Evolutionary conservation across 2,329 filamentous ascomycete genomes (phyloP).

Genomic region (Balansia obtecta): DNA sequence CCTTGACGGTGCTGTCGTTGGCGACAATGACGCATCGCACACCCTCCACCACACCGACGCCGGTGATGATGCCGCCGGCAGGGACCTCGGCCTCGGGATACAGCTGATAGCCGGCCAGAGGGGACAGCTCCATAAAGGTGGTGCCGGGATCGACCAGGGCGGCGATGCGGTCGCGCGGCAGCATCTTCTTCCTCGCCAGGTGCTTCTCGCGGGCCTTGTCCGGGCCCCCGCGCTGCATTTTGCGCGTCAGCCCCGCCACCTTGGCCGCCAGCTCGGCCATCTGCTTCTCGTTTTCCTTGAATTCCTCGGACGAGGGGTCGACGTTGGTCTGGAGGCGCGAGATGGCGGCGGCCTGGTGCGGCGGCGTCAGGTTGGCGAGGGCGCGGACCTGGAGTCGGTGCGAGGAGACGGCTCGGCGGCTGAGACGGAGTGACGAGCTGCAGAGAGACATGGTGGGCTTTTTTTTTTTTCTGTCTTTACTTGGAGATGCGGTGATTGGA

Average conservation of each 20-base stretch:
- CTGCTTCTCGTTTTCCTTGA: constrained; percentile 64
- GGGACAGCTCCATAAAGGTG: constrained; percentile 83
- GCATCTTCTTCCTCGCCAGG: constrained; percentile 79
- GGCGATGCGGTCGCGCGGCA: constrained; percentile 78
- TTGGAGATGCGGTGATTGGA: not conserved
- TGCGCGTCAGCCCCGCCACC: constrained; percentile 57
- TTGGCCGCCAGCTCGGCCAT: constrained; percentile 63
- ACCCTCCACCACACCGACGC: constrained; percentile 79
- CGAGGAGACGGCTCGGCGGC: constrained; percentile 12
- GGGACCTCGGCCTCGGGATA: constrained; percentile 83
- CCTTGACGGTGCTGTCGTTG: constrained; percentile 95
- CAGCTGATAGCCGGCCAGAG: constrained; percentile 76
- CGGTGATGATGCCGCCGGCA: constrained; percentile 83
- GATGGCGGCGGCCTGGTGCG: constrained; percentile 70
- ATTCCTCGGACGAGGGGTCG: constrained; percentile 66
- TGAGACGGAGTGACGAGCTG: constrained; percentile 28
- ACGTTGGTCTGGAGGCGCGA: constrained; percentile 66
- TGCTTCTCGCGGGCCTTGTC: constrained; percentile 82
- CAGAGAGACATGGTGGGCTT: constrained; percentile 32
- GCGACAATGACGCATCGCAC: constrained; percentile 88
- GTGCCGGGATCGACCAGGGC: constrained; percentile 81
- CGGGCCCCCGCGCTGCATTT: constrained; percentile 63
- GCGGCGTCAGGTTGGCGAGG: constrained; percentile 66
- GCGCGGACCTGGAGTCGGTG: constrained; percentile 20
- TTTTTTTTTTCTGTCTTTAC: not conserved